phyloP scores from a whole-genome alignment of 2,329 filamentous ascomycete species.

The Phialocephala subalpina region DNA sequence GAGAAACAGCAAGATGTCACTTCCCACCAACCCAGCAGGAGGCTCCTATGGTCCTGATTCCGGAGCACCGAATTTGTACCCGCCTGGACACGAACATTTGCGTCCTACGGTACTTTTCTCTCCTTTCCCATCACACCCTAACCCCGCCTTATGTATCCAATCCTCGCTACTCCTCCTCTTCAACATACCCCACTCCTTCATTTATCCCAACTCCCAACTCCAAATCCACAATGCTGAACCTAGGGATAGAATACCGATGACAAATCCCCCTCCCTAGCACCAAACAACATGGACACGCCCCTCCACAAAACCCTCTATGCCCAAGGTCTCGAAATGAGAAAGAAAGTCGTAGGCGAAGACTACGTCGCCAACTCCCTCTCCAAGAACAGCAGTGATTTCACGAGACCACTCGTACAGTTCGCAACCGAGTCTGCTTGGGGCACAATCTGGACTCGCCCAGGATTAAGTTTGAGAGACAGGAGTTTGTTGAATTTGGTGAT shows the following conservation, averaged over 20 bases:
- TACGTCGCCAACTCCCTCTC: constrained; percentile 37
- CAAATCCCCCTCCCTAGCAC: constrained; percentile 22
- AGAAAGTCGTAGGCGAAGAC: constrained; percentile 40
- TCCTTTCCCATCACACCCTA: neutral
- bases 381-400: constrained; percentile 37
- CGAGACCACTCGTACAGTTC: constrained; percentile 40
- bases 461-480: constrained; percentile 36
- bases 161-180: neutral
- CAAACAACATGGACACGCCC: constrained; percentile 41
- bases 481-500: constrained; percentile 42
- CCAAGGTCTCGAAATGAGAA: constrained; percentile 37
- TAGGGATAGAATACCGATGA: constrained; percentile 22
- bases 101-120: constrained; percentile 24
- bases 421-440: constrained; percentile 44
- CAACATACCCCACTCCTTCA: neutral
- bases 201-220: neutral
- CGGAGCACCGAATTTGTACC: constrained; percentile 21
- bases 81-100: constrained; percentile 17
- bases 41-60: constrained; percentile 18
- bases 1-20: constrained; percentile 15
- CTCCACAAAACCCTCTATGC: constrained; percentile 35
- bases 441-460: constrained; percentile 43
- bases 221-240: neutral
- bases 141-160: too few species aligned
- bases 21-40: constrained; percentile 20